Conservation (phyloP, 2,329 filamentous ascomycete genomes). For the Aspergillus terreus region DNA sequence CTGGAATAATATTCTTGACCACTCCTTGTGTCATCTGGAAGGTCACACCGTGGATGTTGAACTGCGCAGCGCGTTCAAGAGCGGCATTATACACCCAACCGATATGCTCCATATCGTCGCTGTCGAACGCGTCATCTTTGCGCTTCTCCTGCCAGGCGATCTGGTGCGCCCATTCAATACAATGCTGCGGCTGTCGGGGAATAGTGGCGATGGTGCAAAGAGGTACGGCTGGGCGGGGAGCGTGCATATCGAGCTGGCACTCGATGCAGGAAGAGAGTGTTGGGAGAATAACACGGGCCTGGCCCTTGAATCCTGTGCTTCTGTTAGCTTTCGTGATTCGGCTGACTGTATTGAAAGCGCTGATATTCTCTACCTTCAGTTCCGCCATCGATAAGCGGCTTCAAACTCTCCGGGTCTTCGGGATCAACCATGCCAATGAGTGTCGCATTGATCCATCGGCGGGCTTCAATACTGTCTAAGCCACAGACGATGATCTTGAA, state of each 20-base stretch:
- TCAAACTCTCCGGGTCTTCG: slow-evolving; percentile 77
- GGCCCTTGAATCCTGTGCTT: slow-evolving; percentile 80
- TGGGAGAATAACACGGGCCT: slow-evolving; percentile 86
- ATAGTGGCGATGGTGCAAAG: slow-evolving; percentile 96
- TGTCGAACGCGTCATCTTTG: slow-evolving; percentile 82
- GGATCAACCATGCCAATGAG: slow-evolving; percentile 85
- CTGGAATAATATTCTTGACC: slow-evolving; percentile 98
- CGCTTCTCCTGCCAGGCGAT: slow-evolving; percentile 92
- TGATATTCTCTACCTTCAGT: slow-evolving; percentile 64
- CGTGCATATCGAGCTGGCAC: slow-evolving; percentile 97
- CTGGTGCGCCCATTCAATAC: slow-evolving; percentile 97
- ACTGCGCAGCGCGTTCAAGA: slow-evolving; percentile 74
- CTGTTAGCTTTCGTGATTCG: slow-evolving; percentile 11
- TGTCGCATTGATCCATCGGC: slow-evolving; percentile 97
- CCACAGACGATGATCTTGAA: slow-evolving; percentile 94
- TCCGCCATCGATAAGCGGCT: slow-evolving; percentile 92
- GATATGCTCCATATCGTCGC: slow-evolving; percentile 94
- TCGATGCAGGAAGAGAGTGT: slow-evolving; percentile 95
- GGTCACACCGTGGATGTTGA: slow-evolving; percentile 86
- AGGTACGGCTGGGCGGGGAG: slow-evolving; percentile 91
- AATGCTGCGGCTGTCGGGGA: slow-evolving; percentile 94
- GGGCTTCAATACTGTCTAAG: slow-evolving; percentile 91
- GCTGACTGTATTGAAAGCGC: neutral
- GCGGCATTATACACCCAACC: slow-evolving; percentile 94
- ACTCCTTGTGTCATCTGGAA: slow-evolving; percentile 96